Conservation (phyloP, 2,329 filamentous ascomycete genomes). For the Macrophomina phaseolina region DNA sequence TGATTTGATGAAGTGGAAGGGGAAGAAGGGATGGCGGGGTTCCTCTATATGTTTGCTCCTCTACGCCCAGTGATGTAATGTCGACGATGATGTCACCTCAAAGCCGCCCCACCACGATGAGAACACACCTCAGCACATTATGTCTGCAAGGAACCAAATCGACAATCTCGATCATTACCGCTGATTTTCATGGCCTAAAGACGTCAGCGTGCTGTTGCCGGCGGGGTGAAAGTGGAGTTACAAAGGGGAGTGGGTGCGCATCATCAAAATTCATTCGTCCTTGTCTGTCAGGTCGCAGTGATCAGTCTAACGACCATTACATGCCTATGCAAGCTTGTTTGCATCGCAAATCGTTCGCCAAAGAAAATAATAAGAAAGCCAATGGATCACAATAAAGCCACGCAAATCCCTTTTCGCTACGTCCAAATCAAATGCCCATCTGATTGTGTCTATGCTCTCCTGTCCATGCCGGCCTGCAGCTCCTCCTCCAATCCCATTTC, state of each 20-base stretch:
- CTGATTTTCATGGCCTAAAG: neutral
- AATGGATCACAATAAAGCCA: neutral
- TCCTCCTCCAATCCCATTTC: conserved; percentile 29
- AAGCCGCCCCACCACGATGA: neutral
- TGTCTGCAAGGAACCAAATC: neutral
- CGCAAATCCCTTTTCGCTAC: conserved; percentile 10
- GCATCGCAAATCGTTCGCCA: conserved; percentile 16
- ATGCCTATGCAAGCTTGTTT: neutral
- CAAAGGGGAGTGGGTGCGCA: neutral
- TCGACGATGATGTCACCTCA: conserved; percentile 12
- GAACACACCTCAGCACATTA: neutral
- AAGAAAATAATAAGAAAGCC: neutral
- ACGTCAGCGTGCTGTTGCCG: conserved; percentile 7
- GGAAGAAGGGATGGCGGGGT: neutral
- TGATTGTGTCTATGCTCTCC: conserved; percentile 24
- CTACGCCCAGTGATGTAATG: conserved; percentile 12
- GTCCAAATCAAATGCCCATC: conserved; percentile 22
- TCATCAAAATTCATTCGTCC: conserved; percentile 16
- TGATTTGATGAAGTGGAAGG: neutral
- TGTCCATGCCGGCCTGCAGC: conserved; percentile 28
- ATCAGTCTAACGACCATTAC: conserved; percentile 2
- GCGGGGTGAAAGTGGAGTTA: conserved; percentile 14
- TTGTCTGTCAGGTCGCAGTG: conserved; percentile 1
- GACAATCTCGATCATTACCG: neutral
- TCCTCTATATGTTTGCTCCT: neutral